phyloP scores from a whole-genome alignment of 306 rosid genomes.

The Vigna nakashimae region DNA sequence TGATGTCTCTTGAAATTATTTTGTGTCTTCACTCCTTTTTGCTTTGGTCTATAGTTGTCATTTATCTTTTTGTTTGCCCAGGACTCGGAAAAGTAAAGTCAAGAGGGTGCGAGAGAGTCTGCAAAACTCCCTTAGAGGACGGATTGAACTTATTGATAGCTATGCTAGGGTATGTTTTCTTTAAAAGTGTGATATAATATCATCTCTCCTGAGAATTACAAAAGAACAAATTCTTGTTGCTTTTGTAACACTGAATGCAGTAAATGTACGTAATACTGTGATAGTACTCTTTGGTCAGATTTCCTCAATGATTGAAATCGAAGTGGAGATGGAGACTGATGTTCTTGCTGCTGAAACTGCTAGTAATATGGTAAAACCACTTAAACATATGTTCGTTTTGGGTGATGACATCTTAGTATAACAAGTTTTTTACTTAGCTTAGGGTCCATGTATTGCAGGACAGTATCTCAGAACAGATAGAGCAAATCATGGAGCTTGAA shows the following conservation, averaged over 20 bases:
- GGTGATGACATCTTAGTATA: conserved; percentile 35
- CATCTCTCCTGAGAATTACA: neutral
- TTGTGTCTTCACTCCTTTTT: conserved; percentile 12
- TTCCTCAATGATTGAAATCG: conserved; percentile 96
- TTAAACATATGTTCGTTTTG: conserved; percentile 26
- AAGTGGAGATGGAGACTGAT: conserved; percentile 92
- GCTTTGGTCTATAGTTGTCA: conserved; percentile 19
- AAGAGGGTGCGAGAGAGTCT: conserved; percentile 83
- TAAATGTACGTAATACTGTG: conserved; percentile 34
- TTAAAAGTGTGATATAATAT: conserved; percentile 23
- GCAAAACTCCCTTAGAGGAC: conserved; percentile 80
- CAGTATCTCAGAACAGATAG: conserved; percentile 82
- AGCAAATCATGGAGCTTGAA: conserved; percentile 95
- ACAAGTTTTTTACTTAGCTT: conserved; percentile 19
- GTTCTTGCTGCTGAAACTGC: conserved; percentile 93
- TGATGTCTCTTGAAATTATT: neutral
- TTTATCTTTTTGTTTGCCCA: conserved; percentile 44
- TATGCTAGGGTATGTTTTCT: conserved; percentile 76
- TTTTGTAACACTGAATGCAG: conserved; percentile 28
- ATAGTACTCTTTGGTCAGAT: conserved; percentile 57
- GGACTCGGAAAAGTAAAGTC: conserved; percentile 79
- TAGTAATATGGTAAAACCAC: conserved; percentile 66
- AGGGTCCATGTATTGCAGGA: conserved; percentile 62
- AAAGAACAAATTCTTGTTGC: conserved; percentile 10
- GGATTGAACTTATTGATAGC: conserved; percentile 88